A percentile compares a stretch with the other conserved stretches of the same genome.
phyloP scores from a whole-genome alignment of 768 basidiomycete species.

The Amanita molliuscula region DNA sequence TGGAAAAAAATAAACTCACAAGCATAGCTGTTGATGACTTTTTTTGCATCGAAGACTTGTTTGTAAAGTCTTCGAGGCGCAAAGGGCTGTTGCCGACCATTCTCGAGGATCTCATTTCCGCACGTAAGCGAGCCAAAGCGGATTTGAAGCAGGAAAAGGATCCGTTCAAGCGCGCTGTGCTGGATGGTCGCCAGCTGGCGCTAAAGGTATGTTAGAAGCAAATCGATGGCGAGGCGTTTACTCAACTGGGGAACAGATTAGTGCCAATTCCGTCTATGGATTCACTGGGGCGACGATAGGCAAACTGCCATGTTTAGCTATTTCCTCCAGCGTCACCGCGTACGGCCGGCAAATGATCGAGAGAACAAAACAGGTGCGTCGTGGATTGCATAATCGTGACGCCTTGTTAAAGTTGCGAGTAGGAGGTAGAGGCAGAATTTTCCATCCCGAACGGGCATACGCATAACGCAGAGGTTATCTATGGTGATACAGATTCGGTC shows the following conservation, averaged over 20 bases:
- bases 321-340: conserved; percentile 91
- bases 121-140: conserved; percentile 89
- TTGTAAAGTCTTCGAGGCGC: conserved; percentile 58
- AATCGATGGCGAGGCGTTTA: neutral
- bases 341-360: conserved; percentile 99
- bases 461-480: conserved; percentile 90
- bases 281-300: conserved; percentile 98
- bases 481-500: conserved; percentile 98
- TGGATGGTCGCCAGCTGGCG: conserved; percentile 95
- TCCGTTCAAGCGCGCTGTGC: conserved; percentile 92
- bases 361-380: conserved; percentile 74
- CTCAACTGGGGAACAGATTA: conserved; percentile 51
- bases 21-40: neutral
- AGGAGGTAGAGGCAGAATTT: conserved; percentile 89
- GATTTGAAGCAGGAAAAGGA: conserved; percentile 96
- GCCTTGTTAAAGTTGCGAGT: neutral
- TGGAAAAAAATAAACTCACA: neutral
- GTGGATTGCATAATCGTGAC: neutral
- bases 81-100: conserved; percentile 90
- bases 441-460: conserved; percentile 74
- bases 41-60: conserved; percentile 51
- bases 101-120: conserved; percentile 86
- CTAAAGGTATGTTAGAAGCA: conserved; percentile 54
- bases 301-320: conserved; percentile 90
- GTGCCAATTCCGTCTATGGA: conserved; percentile 98